These are phyloP conservation scores for Oidium heveae DNA, from an alignment of 2,329 filamentous ascomycete genomes.

Conservation along the genomic window DNA sequence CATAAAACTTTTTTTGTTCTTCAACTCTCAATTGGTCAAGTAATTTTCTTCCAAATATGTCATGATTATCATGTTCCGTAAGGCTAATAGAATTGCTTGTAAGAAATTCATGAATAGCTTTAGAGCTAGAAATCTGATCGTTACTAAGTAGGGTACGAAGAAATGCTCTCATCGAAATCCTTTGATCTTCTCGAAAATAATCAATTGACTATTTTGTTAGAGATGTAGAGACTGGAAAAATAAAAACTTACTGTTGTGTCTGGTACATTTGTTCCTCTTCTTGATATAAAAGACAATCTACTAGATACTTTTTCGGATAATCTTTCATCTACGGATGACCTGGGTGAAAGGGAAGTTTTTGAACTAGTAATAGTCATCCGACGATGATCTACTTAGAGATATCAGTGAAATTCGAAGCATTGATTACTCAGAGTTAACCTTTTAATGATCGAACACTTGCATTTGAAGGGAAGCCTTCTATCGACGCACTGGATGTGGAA, in stretches of 20 bases:
- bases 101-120: slow-evolving; percentile 65
- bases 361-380: slow-evolving; percentile 17
- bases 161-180: slow-evolving; percentile 76
- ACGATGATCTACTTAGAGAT: slow-evolving; percentile 13
- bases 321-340: slow-evolving; percentile 20
- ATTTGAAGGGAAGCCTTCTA: background rate
- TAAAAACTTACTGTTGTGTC: background rate
- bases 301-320: too few relatives aligned
- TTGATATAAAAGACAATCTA: background rate
- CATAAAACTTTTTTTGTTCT: slow-evolving; percentile 85
- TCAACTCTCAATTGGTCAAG: slow-evolving; percentile 75
- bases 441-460: background rate
- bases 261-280: background rate
- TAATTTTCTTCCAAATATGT: slow-evolving; percentile 54
- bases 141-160: slow-evolving; percentile 70
- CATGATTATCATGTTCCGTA: slow-evolving; percentile 59
- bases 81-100: slow-evolving; percentile 44
- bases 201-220: slow-evolving; percentile 21
- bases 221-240: background rate
- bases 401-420: background rate
- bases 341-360: slow-evolving; percentile 17
- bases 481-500: background rate
- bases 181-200: slow-evolving; percentile 68
- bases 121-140: slow-evolving; percentile 57
- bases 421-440: background rate